phyloP scores from a whole-genome alignment of 2,329 filamentous ascomycete species.

The Ascochyta fabae region DNA sequence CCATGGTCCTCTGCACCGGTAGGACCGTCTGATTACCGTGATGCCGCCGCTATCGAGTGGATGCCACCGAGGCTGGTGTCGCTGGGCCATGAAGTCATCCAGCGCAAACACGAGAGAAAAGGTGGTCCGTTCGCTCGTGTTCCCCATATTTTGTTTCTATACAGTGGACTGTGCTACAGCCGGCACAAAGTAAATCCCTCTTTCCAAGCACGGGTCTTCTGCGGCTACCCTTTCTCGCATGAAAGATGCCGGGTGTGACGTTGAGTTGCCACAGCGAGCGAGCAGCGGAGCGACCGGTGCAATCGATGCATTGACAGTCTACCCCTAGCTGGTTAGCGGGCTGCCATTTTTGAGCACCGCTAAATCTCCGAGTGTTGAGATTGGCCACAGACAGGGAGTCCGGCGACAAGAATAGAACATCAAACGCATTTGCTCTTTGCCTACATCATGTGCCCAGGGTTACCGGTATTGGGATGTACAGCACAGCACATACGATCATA shows the following conservation, averaged over 20 bases:
- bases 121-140: constrained; percentile 8
- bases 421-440: neutral
- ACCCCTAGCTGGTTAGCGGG: neutral
- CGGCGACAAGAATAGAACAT: constrained; percentile 15
- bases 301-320: neutral
- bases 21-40: constrained; percentile 1
- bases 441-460: neutral
- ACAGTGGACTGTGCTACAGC: constrained; percentile 13
- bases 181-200: constrained; percentile 1
- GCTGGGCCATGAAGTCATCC: constrained; percentile 28
- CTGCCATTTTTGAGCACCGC: neutral
- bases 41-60: constrained; percentile 4
- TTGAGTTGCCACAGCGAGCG: constrained; percentile 9
- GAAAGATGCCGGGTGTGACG: constrained; percentile 2
- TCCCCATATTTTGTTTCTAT: constrained; percentile 19
- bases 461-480: neutral
- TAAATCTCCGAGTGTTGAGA: constrained; percentile 8
- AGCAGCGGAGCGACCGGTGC: neutral
- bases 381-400: constrained; percentile 1
- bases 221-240: constrained; percentile 1
- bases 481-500: neutral
- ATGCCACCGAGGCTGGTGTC: constrained; percentile 18
- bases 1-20: neutral
- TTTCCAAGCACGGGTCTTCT: neutral
- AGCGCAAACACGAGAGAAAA: constrained; percentile 20